Percentiles rank a stretch among this genome's conserved stretches.
phyloP scores from a whole-genome alignment of 768 basidiomycete genomes.

The Leccinum fibrillosum region DNA sequence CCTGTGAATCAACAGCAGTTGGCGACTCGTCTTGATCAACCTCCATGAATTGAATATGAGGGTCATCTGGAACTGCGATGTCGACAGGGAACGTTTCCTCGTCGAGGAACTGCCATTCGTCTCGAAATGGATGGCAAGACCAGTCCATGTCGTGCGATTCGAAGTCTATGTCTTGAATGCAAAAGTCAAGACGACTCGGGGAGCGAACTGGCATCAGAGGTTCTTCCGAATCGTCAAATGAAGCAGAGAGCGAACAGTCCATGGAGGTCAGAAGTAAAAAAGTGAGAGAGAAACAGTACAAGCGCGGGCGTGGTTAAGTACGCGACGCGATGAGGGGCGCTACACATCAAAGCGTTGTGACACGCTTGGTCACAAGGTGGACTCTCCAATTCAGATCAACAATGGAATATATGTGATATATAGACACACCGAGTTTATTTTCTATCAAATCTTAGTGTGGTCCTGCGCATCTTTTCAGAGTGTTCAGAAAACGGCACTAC shows the following conservation, averaged over 20 bases:
- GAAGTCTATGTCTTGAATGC: constrained; percentile 4
- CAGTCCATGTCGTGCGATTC: constrained; percentile 11
- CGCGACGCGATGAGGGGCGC: constrained; percentile 10
- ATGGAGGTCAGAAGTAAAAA: not conserved
- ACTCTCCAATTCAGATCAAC: constrained; percentile 5
- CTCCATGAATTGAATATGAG: not conserved
- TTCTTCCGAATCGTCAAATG: constrained; percentile 13
- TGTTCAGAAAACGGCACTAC: constrained; percentile 41
- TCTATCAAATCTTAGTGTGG: constrained; percentile 27
- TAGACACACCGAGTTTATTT: constrained; percentile 23
- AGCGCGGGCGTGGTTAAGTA: constrained; percentile 8
- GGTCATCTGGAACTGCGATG: not conserved
- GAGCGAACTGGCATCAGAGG: constrained; percentile 38
- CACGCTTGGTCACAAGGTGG: constrained; percentile 19
- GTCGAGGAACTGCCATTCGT: not conserved
- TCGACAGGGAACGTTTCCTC: constrained; percentile 8
- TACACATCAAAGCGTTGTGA: constrained; percentile 20
- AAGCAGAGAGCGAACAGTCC: constrained; percentile 9
- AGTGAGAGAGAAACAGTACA: not conserved
- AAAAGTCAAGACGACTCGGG: constrained; percentile 47
- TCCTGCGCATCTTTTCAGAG: constrained; percentile 37
- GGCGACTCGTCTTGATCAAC: not conserved
- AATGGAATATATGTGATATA: constrained; percentile 13
- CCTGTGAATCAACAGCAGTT: constrained; percentile 11
- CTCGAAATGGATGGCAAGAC: constrained; percentile 4